Percentiles rank a stretch among this genome's conserved stretches.
Conservation (phyloP, 2,329 filamentous ascomycete species). For the Neobulgaria alba region DNA sequence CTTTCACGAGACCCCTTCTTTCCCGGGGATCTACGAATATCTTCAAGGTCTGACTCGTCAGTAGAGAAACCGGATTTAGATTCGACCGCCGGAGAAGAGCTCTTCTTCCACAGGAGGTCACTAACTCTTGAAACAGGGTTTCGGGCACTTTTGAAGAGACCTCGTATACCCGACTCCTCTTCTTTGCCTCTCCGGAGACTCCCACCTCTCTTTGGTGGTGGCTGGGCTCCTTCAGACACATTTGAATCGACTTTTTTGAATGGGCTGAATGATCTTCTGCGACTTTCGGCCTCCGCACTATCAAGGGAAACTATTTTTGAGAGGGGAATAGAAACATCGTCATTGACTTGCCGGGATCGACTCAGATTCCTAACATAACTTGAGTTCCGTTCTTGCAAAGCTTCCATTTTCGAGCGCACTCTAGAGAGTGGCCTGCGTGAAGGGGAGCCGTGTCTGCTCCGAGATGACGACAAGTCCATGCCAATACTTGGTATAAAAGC, state of each 20-base stretch:
- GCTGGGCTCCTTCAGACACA: conserved; percentile 32
- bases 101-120: conserved; percentile 51
- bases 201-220: conserved; percentile 18
- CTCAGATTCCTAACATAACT: background rate
- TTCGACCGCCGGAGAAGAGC: conserved; percentile 35
- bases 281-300: conserved; percentile 11
- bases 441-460: conserved; percentile 57
- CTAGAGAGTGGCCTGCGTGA: conserved; percentile 45
- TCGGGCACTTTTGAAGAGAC: conserved; percentile 69
- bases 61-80: conserved; percentile 35
- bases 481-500: conserved; percentile 49
- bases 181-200: conserved; percentile 38
- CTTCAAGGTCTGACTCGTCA: conserved; percentile 39
- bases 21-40: conserved; percentile 31
- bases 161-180: conserved; percentile 52
- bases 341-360: conserved; percentile 23
- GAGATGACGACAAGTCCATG: conserved; percentile 53
- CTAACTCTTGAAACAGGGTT: conserved; percentile 54
- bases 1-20: conserved; percentile 32
- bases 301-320: conserved; percentile 23
- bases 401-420: conserved; percentile 32
- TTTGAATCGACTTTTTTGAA: conserved; percentile 30
- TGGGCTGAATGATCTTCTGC: conserved; percentile 31
- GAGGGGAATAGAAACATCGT: conserved; percentile 28
- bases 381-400: conserved; percentile 23